Evolutionary conservation across 495 filamentous ascomycete species (phyloP).

Genomic region (Neurospora sp.): DNA sequence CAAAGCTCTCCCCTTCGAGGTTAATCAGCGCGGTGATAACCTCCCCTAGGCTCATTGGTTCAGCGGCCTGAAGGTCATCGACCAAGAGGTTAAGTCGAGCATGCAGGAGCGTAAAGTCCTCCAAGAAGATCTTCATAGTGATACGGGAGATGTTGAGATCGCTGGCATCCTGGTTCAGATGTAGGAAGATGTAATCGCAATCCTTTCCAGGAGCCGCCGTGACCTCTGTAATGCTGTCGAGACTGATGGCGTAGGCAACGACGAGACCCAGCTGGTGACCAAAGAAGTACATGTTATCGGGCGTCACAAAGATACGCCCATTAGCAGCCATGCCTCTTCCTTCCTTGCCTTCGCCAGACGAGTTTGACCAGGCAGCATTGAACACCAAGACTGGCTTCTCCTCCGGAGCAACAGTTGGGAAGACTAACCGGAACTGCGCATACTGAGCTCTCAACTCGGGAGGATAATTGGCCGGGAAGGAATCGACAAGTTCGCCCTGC

Average conservation of each 20-base stretch:
- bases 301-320: conserved; percentile 81
- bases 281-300: conserved; percentile 85
- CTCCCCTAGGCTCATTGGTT: conserved; percentile 44
- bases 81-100: conserved; percentile 74
- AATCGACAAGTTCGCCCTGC: conserved; percentile 27
- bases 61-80: conserved; percentile 57
- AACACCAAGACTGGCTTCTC: conserved; percentile 70
- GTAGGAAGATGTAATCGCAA: conserved; percentile 87
- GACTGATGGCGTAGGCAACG: conserved; percentile 60
- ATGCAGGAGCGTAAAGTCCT: conserved; percentile 73
- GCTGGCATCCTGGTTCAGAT: conserved; percentile 55
- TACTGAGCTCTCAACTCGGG: conserved; percentile 76
- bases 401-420: conserved; percentile 61
- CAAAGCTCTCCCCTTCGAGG: conserved; percentile 52
- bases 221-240: conserved; percentile 74
- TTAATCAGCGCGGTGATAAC: conserved; percentile 35
- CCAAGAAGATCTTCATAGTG: conserved; percentile 84
- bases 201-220: conserved; percentile 82
- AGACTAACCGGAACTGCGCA: conserved; percentile 83
- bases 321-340: conserved; percentile 37
- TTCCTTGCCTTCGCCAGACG: conserved; percentile 24
- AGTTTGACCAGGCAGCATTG: conserved; percentile 42
- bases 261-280: conserved; percentile 90
- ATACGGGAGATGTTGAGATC: conserved; percentile 58
- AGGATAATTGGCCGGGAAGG: conserved; percentile 77